Base-by-base conservation (phyloP, 2,329 filamentous ascomycete species). In the Chaetomiaceae sp. region DNA sequence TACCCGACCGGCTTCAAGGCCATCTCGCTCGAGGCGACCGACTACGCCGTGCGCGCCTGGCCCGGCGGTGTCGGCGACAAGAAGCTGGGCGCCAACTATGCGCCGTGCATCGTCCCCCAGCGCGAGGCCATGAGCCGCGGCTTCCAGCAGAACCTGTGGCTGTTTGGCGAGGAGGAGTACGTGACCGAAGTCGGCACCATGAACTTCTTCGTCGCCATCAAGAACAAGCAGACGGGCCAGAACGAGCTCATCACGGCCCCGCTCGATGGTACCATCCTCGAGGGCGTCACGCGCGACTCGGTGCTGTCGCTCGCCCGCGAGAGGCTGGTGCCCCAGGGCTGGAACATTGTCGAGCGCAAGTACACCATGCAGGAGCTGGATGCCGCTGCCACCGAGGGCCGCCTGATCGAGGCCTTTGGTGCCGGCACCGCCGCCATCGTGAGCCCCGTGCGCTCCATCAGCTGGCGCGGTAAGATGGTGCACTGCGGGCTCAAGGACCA, bases 1-100 rank as follows among this genome's bases (percentile, higher is more conserved):
- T 99, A 96, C 72, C 92, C 91, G 2, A 96, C 92, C 2, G 93
- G 93, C 55, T 97, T 99, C 83, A 97, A 97, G 76, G 93, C 93
- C 54, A 82, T 99, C 44, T 91, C 88, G 1, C 80, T 99, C 48
- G 93, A 97, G 74, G 93, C 93, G 21, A 97, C 93, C 47, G 87
- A 95, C 73, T 96, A 96, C 70, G 92, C 92, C 49, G 90, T 96
- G 55, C 89, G 93, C 60, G 93, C 93, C 51, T 99, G 93, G 93
- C 93, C 93, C 41, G 93, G 93, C 54, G 93, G 93, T 66, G 92
- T 96, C 27, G 93, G 93, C 62, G 90, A 97, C 76, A 95, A 93
- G 82, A 99, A 99, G 76, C 83, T 99, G 30, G 93, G 93, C 55
- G 93, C 92, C 65, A 99, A 99, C 80, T 99, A 99, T 69, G 93